Percentiles rank a stretch among this genome's conserved stretches.
These are phyloP conservation scores for Ganoderma lingzhi DNA, from an alignment of 1,284 basidiomycete species.

Conservation along the genomic window DNA sequence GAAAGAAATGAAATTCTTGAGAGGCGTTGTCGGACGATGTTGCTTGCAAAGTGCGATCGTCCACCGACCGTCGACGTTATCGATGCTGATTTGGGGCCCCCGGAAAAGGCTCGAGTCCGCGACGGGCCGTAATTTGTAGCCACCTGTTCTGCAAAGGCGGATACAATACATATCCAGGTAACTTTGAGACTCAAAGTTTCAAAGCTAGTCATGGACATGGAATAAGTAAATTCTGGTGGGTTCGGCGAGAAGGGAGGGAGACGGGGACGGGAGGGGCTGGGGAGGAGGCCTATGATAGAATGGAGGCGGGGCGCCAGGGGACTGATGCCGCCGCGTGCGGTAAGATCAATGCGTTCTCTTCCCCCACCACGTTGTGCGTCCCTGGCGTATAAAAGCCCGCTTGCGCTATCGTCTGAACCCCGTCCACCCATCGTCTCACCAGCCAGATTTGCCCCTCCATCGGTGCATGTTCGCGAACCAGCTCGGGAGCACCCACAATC, in stretches of 20 bases:
- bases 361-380: constrained; percentile 16
- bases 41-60: not conserved
- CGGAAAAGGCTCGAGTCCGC: not conserved
- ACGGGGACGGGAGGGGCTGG: not conserved
- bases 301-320: not conserved
- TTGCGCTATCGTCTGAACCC: constrained; percentile 1
- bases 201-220: not conserved
- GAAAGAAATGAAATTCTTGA: not conserved
- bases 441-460: constrained; percentile 12
- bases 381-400: constrained; percentile 29
- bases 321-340: constrained; percentile 12
- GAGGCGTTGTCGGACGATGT: not conserved
- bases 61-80: constrained; percentile 5
- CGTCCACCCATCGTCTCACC: constrained; percentile 7
- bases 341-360: not conserved
- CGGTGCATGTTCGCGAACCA: constrained; percentile 89
- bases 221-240: not conserved
- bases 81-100: not conserved
- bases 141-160: not conserved
- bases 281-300: not conserved
- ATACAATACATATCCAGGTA: not conserved
- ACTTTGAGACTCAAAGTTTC: not conserved
- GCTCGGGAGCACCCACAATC: constrained; percentile 81
- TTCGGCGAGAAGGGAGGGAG: not conserved
- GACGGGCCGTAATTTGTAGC: not conserved